These are phyloP conservation scores for Musa itinerans DNA, from an alignment of 176 grass and related monocot species.

Conservation along the genomic window DNA sequence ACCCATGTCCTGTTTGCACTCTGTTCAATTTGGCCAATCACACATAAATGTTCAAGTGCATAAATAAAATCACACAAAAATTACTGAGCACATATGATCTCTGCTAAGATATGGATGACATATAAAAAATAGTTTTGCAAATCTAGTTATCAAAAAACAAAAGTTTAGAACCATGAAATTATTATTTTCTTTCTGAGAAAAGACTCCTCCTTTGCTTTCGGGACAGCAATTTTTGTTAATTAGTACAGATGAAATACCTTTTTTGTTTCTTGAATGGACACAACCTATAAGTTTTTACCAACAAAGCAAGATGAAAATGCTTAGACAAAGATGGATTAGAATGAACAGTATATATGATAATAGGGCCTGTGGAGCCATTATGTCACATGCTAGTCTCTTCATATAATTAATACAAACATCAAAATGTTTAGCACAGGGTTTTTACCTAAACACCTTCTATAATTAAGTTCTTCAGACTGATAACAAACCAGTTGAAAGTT, in stretches of 20 bases:
- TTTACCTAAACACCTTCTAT: neutral
- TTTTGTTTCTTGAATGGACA: neutral
- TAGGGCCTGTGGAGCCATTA: neutral
- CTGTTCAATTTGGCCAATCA: constrained; percentile 29
- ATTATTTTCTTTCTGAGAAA: neutral
- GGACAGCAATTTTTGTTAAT: neutral
- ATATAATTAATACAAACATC: neutral
- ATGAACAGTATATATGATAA: neutral
- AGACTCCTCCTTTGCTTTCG: neutral
- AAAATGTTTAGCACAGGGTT: neutral
- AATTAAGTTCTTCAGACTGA: neutral
- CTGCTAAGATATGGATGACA: neutral
- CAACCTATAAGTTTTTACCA: neutral
- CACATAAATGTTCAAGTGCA: neutral
- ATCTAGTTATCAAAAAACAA: neutral
- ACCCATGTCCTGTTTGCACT: constrained; percentile 59
- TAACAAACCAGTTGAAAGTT: no score
- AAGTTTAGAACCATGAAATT: neutral
- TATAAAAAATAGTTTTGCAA: neutral
- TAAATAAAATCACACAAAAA: neutral
- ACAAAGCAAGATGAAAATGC: neutral
- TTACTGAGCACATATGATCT: neutral
- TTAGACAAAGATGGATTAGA: neutral
- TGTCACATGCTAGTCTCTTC: neutral
- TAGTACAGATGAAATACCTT: neutral